Evolutionary conservation across 495 filamentous ascomycete genomes (phyloP).

Genomic region (Aspergillus carlsbadensis): DNA sequence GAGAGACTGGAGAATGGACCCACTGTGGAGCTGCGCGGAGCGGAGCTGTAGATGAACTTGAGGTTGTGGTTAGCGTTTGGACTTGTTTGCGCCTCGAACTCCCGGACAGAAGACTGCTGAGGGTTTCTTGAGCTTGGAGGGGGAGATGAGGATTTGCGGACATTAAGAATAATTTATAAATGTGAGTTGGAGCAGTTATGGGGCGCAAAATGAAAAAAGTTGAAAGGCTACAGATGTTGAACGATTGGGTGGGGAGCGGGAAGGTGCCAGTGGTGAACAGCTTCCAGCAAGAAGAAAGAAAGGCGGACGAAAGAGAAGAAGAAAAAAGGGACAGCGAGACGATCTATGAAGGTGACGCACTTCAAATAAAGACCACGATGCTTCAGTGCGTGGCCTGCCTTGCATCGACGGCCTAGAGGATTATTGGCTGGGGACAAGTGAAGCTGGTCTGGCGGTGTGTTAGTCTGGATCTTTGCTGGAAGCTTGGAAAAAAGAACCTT

Average conservation of each 20-base stretch:
- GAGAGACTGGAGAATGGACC: conserved; percentile 11
- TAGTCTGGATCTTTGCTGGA: background rate
- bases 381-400: background rate
- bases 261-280: background rate
- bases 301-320: background rate
- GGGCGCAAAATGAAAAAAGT: background rate
- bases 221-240: background rate
- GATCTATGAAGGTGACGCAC: conserved; percentile 4
- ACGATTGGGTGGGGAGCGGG: background rate
- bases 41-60: conserved; percentile 14
- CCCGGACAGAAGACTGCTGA: conserved; percentile 3
- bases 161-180: conserved; percentile 8
- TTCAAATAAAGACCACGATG: conserved; percentile 1
- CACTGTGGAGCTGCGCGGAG: conserved; percentile 23
- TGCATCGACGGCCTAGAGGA: background rate
- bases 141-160: conserved; percentile 1
- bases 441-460: conserved; percentile 15
- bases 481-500: background rate
- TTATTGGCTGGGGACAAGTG: background rate
- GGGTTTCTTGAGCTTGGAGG: background rate
- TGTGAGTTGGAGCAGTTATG: background rate
- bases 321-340: conserved; percentile 1
- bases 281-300: background rate
- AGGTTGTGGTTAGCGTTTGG: conserved; percentile 9
- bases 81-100: conserved; percentile 12